These are phyloP conservation scores for Eimeria acervulina DNA, from an alignment of 169 alveolate species.

Conservation along the genomic window DNA sequence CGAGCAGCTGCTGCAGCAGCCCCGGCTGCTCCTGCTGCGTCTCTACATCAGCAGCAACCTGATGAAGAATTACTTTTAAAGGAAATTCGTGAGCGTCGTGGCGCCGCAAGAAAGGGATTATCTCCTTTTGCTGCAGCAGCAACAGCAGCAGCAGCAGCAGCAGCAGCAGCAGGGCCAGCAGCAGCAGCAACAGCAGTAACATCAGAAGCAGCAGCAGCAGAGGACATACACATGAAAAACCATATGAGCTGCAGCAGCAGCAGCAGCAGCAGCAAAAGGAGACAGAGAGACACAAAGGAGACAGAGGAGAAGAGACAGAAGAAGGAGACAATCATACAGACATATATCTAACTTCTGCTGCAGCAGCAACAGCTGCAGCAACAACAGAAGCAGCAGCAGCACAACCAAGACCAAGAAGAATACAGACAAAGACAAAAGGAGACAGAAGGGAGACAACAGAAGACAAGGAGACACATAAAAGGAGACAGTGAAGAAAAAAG, in stretches of 20 bases:
- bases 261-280: not conserved
- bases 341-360: not conserved
- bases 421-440: not conserved
- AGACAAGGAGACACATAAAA: too few relatives aligned
- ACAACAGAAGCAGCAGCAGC: not conserved
- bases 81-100: conserved; percentile 61
- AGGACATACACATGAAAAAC: too few relatives aligned
- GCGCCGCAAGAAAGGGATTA: conserved; percentile 61
- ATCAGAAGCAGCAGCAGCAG: not conserved
- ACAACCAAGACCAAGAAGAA: not conserved
- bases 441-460: not conserved
- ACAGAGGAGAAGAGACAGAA: not conserved
- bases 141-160: not conserved
- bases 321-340: not conserved
- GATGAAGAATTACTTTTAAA: not conserved
- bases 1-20: conserved; percentile 52
- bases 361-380: conserved; percentile 18
- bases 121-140: conserved; percentile 48
- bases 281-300: not conserved
- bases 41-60: conserved; percentile 53
- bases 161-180: not conserved
- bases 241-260: too few relatives aligned
- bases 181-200: not conserved
- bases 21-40: conserved; percentile 68
- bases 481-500: too few relatives aligned